Percentiles rank a stretch among this genome's conserved stretches.
These are phyloP conservation scores for Trichopus zeylanicus DNA, from an alignment of 116 monocot genomes.

Conservation along the genomic window DNA sequence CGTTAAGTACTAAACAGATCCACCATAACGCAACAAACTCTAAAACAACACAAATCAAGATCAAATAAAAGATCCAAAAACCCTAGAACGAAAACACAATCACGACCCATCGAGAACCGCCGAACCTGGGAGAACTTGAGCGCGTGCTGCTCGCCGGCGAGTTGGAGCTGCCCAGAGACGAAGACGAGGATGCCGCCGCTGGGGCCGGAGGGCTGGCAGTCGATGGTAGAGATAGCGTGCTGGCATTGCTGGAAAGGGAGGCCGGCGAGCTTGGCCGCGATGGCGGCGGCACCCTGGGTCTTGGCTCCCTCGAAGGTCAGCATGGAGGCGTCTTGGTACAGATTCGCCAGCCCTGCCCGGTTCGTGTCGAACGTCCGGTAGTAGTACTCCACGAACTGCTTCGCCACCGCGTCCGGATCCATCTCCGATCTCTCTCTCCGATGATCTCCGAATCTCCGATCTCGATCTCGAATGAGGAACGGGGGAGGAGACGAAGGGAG, in stretches of 20 bases:
- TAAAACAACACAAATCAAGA: too few species aligned
- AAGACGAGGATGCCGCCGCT: constrained; percentile 58
- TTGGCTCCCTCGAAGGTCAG: constrained; percentile 66
- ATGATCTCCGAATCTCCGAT: too few species aligned
- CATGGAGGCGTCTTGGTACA: constrained; percentile 79
- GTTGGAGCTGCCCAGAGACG: constrained; percentile 50
- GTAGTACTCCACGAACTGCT: constrained; percentile 74
- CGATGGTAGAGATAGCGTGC: too few species aligned
- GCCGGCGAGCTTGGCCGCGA: constrained; percentile 62
- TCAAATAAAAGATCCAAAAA: too few species aligned
- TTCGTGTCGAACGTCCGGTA: constrained; percentile 70
- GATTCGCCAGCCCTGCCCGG: constrained; percentile 35
- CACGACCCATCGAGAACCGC: too few species aligned
- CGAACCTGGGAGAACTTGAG: constrained; percentile 74
- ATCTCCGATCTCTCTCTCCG: too few species aligned
- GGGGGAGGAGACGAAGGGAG: too few species aligned
- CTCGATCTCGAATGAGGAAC: too few species aligned
- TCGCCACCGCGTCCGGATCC: constrained; percentile 63
- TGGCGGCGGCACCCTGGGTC: constrained; percentile 46
- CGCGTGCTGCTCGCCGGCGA: constrained; percentile 36
- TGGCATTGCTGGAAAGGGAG: too few species aligned
- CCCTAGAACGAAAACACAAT: too few species aligned
- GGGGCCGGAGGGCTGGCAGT: constrained; percentile 70
- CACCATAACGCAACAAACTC: too few species aligned
- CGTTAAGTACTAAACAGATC: too few species aligned